Conservation (phyloP, 1,139 yeast genomes). For the Pneumocystis oryctolagi region DNA sequence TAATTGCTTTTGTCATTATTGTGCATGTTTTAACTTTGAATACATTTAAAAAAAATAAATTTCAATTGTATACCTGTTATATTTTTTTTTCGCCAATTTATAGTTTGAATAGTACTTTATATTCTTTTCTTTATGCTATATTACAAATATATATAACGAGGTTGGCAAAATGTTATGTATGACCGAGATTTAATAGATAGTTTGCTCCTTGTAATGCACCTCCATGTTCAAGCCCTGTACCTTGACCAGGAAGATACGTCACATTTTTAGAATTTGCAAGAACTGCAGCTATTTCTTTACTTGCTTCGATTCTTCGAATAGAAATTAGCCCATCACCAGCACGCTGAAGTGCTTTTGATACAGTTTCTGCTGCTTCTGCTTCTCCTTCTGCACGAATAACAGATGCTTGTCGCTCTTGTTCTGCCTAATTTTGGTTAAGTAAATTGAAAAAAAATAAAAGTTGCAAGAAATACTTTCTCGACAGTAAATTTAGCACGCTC, state of each 20-base stretch:
- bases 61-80: neutral
- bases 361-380: conserved; percentile 94
- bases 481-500: conserved; percentile 91
- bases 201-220: neutral
- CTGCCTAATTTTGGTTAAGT: conserved; percentile 38
- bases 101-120: neutral
- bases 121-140: neutral
- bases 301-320: conserved; percentile 92
- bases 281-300: conserved; percentile 84
- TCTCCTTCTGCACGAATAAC: conserved; percentile 98
- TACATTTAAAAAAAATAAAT: neutral
- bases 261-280: conserved; percentile 73
- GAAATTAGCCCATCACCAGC: conserved; percentile 92
- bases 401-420: conserved; percentile 89
- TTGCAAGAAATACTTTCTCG: conserved; percentile 31
- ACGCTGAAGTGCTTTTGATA: conserved; percentile 81
- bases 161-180: neutral
- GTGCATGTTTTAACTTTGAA: neutral
- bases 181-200: neutral
- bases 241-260: conserved; percentile 58
- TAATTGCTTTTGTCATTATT: neutral
- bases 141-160: neutral
- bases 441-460: neutral
- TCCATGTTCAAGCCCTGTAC: neutral
- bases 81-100: neutral